phyloP scores from a whole-genome alignment of 148 eudicot species.

The Polygonum maritimum region DNA sequence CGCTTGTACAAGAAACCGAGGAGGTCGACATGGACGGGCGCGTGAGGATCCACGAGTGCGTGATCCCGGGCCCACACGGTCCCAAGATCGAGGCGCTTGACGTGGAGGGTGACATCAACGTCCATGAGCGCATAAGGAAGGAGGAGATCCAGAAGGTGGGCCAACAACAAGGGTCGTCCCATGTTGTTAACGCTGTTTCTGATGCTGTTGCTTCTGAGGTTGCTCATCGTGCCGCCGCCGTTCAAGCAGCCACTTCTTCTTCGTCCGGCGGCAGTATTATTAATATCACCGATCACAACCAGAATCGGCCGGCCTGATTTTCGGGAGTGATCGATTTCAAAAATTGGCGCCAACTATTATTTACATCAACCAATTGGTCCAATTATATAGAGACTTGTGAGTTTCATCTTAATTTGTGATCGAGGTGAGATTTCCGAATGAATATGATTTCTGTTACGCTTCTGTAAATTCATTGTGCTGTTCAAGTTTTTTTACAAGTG shows the following conservation, averaged over 20 bases:
- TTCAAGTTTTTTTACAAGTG: neutral
- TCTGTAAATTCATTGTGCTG: neutral
- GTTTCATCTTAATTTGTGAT: neutral
- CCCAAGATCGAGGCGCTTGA: constrained; percentile 15
- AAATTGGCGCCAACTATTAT: neutral
- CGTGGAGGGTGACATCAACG: constrained; percentile 24
- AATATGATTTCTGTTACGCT: neutral
- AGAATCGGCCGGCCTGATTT: neutral
- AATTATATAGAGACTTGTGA: neutral
- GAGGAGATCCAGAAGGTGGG: constrained; percentile 16
- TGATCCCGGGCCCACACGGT: constrained; percentile 25
- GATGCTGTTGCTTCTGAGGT: constrained; percentile 4
- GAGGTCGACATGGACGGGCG: constrained; percentile 29
- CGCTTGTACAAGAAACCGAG: constrained; percentile 13
- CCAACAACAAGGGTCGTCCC: neutral
- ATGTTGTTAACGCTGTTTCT: neutral
- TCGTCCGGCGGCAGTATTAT: neutral
- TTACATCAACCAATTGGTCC: neutral
- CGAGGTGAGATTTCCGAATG: neutral
- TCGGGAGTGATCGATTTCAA: neutral
- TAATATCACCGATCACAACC: neutral
- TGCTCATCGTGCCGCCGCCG: neutral
- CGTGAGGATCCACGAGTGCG: constrained; percentile 24
- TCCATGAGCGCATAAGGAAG: constrained; percentile 18
- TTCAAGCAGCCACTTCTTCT: neutral